Percentiles rank a stretch among this genome's conserved stretches.
phyloP scores from a whole-genome alignment of 495 filamentous ascomycete species.

The Podospora tetraspora region DNA sequence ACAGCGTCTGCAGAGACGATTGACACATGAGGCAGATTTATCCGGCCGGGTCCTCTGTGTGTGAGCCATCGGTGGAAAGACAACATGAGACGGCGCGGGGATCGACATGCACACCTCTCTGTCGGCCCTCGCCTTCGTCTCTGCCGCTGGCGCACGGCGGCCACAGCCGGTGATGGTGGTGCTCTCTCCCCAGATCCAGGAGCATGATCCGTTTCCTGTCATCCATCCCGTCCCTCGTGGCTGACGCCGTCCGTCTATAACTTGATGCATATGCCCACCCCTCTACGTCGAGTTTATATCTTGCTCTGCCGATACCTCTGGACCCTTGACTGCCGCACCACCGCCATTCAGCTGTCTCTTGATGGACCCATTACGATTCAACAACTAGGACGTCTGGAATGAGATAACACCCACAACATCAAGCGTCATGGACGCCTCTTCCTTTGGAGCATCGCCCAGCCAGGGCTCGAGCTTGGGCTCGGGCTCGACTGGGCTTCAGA shows the following conservation, averaged over 20 bases:
- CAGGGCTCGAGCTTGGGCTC: not conserved
- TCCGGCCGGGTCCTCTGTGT: conserved; percentile 27
- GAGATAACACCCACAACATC: conserved; percentile 21
- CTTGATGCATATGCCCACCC: conserved; percentile 22
- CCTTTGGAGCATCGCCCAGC: conserved; percentile 15
- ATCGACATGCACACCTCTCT: conserved; percentile 18
- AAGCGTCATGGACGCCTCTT: conserved; percentile 28
- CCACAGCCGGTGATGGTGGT: conserved; percentile 15
- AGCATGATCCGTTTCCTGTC: conserved; percentile 14
- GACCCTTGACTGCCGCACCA: conserved; percentile 2
- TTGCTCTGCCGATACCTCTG: conserved; percentile 13
- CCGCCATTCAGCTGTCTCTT: conserved; percentile 8
- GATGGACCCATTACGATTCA: conserved; percentile 18
- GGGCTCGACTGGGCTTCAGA: conserved; percentile 33
- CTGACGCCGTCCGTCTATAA: conserved; percentile 21
- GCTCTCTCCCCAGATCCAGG: conserved; percentile 16
- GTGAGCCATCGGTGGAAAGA: conserved; percentile 17
- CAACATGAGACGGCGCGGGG: conserved; percentile 26
- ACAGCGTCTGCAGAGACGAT: conserved; percentile 27
- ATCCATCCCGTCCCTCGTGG: conserved; percentile 13
- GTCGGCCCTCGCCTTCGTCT: conserved; percentile 15
- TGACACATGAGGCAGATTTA: conserved; percentile 37
- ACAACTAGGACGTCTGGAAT: conserved; percentile 22
- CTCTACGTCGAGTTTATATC: conserved; percentile 14
- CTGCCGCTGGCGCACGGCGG: conserved; percentile 4